Evolutionary conservation across 2,329 filamentous ascomycete genomes (phyloP).

Genomic region (Rosellinia necatrix): DNA sequence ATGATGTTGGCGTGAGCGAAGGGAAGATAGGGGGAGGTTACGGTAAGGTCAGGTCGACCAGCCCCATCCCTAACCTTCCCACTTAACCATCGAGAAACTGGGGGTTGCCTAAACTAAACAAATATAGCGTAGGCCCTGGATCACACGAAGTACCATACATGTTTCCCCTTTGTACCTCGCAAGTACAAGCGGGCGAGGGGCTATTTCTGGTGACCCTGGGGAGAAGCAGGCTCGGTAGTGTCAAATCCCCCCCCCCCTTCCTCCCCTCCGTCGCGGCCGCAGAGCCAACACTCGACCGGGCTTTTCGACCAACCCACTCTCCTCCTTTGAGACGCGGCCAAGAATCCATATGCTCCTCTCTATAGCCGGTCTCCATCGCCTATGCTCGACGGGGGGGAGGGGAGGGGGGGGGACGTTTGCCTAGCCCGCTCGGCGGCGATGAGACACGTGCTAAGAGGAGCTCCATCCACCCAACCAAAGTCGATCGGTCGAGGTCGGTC

Average conservation of each 20-base stretch:
- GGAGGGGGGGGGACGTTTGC: too few species aligned
- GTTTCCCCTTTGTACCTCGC: slow-evolving; percentile 16
- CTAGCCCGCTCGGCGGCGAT: slow-evolving; percentile 5
- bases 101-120: background rate
- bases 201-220: slow-evolving; percentile 11
- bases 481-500: slow-evolving; percentile 2
- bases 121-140: background rate
- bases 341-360: background rate
- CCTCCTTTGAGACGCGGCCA: slow-evolving; percentile 1
- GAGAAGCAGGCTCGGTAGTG: background rate
- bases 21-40: background rate
- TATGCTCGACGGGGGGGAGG: slow-evolving; percentile 1
- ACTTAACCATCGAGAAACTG: background rate
- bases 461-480: slow-evolving; percentile 8
- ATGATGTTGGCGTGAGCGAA: background rate
- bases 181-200: slow-evolving; percentile 1
- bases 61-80: too few species aligned
- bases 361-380: background rate
- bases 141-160: slow-evolving; percentile 8
- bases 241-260: background rate
- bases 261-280: background rate
- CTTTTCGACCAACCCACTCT: slow-evolving; percentile 3
- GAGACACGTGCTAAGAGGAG: slow-evolving; percentile 8
- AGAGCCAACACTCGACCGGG: background rate
- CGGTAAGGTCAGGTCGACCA: too few species aligned